These are phyloP conservation scores for Cubamyces lactineus DNA, from an alignment of 768 basidiomycete species.

Conservation along the genomic window DNA sequence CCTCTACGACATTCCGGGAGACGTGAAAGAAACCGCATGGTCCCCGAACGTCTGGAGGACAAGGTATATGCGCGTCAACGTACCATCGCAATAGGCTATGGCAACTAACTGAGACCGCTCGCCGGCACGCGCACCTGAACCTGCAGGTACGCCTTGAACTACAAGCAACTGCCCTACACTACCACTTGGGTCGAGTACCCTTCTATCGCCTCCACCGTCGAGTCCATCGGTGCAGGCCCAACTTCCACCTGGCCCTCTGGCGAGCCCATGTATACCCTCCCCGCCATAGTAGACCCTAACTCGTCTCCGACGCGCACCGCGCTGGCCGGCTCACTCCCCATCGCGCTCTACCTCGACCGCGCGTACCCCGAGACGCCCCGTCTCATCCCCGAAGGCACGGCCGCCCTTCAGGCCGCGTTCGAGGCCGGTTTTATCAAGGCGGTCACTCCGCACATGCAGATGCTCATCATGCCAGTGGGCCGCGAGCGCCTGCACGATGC, in stretches of 20 bases:
- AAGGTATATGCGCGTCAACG: neutral
- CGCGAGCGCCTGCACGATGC: conserved; percentile 7
- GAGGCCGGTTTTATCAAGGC: conserved; percentile 18
- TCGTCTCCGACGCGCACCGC: conserved; percentile 17
- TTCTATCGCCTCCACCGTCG: conserved; percentile 44
- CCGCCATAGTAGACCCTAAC: conserved; percentile 34
- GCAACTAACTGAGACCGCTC: neutral
- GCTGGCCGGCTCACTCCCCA: conserved; percentile 33
- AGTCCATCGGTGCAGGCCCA: conserved; percentile 41
- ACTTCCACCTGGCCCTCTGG: conserved; percentile 33
- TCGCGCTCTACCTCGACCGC: conserved; percentile 35
- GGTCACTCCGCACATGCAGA: neutral
- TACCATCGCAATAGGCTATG: neutral
- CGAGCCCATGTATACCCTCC: conserved; percentile 31
- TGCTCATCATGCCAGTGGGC: conserved; percentile 24
- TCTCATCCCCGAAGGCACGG: conserved; percentile 38
- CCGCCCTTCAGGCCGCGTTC: conserved; percentile 34
- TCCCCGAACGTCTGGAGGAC: conserved; percentile 1
- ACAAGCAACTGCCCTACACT: conserved; percentile 46
- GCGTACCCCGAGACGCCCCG: conserved; percentile 36
- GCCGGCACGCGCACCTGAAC: neutral
- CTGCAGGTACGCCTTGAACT: conserved; percentile 38
- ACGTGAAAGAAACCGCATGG: conserved; percentile 3
- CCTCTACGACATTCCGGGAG: neutral
- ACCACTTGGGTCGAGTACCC: conserved; percentile 57